A percentile compares a stretch with the other conserved stretches of the same genome.
Conservation (phyloP, 192 early-diverging fungal species). For the Coemansia sp. region DNA sequence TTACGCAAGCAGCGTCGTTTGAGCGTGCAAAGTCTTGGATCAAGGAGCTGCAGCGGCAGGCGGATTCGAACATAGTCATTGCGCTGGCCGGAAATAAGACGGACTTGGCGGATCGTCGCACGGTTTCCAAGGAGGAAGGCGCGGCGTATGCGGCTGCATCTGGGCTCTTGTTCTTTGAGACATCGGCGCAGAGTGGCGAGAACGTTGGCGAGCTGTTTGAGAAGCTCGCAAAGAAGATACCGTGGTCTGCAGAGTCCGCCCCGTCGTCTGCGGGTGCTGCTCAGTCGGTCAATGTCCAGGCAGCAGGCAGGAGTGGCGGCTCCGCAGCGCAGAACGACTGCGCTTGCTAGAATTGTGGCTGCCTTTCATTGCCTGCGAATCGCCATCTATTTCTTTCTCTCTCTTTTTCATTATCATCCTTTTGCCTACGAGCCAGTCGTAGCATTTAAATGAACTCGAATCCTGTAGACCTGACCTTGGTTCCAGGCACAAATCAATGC, state of each 20-base stretch:
- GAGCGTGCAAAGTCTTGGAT: conserved; percentile 95
- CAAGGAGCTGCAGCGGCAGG: conserved; percentile 93
- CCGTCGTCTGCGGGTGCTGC: conserved; percentile 1
- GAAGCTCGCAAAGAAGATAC: conserved; percentile 82
- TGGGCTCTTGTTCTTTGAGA: conserved; percentile 87
- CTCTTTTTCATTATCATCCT: not conserved
- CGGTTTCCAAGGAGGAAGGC: conserved; percentile 76
- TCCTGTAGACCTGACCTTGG: not conserved
- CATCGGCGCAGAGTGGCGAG: conserved; percentile 84
- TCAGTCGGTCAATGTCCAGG: conserved; percentile 31
- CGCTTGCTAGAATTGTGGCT: conserved; percentile 36
- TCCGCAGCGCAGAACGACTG: conserved; percentile 28
- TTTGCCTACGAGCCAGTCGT: not conserved
- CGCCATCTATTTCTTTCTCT: not conserved
- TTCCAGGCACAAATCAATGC: no score
- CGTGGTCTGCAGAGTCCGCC: conserved; percentile 37
- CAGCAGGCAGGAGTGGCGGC: conserved; percentile 14
- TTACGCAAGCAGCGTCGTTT: conserved; percentile 85
- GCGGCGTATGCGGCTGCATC: conserved; percentile 75
- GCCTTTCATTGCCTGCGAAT: not conserved
- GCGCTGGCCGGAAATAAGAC: conserved; percentile 95
- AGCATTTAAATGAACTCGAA: not conserved
- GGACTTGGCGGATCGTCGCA: conserved; percentile 76
- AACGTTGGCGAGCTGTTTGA: conserved; percentile 85
- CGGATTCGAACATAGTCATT: conserved; percentile 91